These are phyloP conservation scores for Ceratopteris richardii DNA, from an alignment of 75 land plant species.

Conservation along the genomic window DNA sequence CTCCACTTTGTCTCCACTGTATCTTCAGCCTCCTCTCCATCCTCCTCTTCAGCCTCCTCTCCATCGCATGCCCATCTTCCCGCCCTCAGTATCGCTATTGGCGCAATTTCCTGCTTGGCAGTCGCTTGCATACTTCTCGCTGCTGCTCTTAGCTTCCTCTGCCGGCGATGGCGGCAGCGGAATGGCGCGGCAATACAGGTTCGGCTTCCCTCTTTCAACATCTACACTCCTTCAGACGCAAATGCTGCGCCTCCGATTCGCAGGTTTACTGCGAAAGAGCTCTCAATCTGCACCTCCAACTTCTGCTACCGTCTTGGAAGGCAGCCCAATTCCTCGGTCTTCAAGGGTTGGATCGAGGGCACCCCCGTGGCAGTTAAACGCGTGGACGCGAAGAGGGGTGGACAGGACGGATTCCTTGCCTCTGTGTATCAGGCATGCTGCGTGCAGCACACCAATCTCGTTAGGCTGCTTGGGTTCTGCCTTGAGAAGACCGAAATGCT, in stretches of 20 bases:
- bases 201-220: too few species aligned
- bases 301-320: slow-evolving; percentile 3
- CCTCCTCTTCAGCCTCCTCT: too few species aligned
- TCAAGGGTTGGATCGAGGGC: slow-evolving; percentile 4
- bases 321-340: not conserved
- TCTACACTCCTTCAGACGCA: not conserved
- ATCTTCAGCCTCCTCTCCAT: too few species aligned
- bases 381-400: not conserved
- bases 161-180: too few species aligned
- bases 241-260: not conserved
- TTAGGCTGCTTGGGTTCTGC: slow-evolving; percentile 22
- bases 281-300: not conserved
- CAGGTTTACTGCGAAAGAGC: not conserved
- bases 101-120: too few species aligned
- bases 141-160: too few species aligned
- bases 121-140: too few species aligned
- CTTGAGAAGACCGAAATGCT: slow-evolving; percentile 6
- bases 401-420: slow-evolving; percentile 3
- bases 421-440: not conserved
- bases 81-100: too few species aligned
- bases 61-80: too few species aligned
- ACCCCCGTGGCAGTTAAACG: slow-evolving; percentile 3
- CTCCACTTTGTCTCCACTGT: too few species aligned
- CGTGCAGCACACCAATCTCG: slow-evolving; percentile 21
- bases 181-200: too few species aligned